Evolutionary conservation across 495 filamentous ascomycete genomes (phyloP).

Genomic region (Aspergillus sclerotioniger): DNA sequence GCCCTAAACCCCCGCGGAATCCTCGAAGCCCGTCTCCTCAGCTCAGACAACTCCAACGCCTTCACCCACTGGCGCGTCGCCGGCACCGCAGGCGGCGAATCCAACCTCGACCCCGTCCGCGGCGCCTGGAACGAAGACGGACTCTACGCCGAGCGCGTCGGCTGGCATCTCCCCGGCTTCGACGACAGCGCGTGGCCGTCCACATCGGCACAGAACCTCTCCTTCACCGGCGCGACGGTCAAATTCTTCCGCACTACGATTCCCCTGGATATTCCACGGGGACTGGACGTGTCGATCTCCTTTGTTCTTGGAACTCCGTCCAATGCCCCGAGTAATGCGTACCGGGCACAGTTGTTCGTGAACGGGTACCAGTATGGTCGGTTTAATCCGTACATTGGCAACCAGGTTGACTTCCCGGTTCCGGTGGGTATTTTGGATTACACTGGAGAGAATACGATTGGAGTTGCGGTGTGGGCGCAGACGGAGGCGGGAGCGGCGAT

Average conservation of each 20-base stretch:
- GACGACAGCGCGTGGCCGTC: slow-evolving; percentile 50
- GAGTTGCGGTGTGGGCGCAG: slow-evolving; percentile 48
- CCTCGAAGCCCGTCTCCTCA: slow-evolving; percentile 51
- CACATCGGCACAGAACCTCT: slow-evolving; percentile 22
- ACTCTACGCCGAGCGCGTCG: slow-evolving; percentile 63
- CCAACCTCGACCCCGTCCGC: slow-evolving; percentile 61
- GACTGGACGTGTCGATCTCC: slow-evolving; percentile 47
- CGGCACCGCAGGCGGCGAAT: slow-evolving; percentile 69
- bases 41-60: slow-evolving; percentile 28
- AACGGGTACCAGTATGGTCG: slow-evolving; percentile 55
- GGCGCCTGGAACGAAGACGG: slow-evolving; percentile 77
- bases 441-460: slow-evolving; percentile 44
- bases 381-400: slow-evolving; percentile 49
- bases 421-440: slow-evolving; percentile 50
- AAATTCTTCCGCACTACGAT: slow-evolving; percentile 62
- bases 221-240: slow-evolving; percentile 42
- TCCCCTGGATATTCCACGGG: slow-evolving; percentile 45
- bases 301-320: slow-evolving; percentile 34
- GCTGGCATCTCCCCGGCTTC: slow-evolving; percentile 62
- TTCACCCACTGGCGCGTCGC: slow-evolving; percentile 68
- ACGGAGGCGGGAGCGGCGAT: slow-evolving; percentile 41
- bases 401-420: slow-evolving; percentile 50
- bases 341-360: slow-evolving; percentile 42
- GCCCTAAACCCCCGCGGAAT: slow-evolving; percentile 72
- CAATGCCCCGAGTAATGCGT: slow-evolving; percentile 19